Percentiles rank a stretch among this genome's conserved stretches.
phyloP scores from a whole-genome alignment of 805 yeast species.

The Candida multigemmis region DNA sequence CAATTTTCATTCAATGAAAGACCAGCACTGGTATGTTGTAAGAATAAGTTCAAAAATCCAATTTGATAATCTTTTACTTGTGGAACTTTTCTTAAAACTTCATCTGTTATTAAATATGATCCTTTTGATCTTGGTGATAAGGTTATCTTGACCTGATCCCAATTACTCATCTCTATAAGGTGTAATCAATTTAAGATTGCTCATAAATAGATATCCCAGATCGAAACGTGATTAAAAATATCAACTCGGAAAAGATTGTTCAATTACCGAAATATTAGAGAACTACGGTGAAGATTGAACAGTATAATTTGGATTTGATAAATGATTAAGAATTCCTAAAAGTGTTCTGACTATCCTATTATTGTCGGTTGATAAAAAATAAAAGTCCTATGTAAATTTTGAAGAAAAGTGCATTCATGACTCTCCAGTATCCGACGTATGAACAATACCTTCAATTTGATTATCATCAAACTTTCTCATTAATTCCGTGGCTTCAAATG shows the following conservation, averaged over 20 bases:
- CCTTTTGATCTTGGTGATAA: slow-evolving; percentile 56
- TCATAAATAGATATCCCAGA: too few relatives aligned
- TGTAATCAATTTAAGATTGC: too few relatives aligned
- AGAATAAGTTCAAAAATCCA: slow-evolving; percentile 57
- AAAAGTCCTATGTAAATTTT: background rate
- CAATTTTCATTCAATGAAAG: slow-evolving; percentile 70
- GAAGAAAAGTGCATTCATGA: background rate
- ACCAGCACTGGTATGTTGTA: slow-evolving; percentile 77
- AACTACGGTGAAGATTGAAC: background rate
- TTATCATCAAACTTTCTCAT: too few relatives aligned
- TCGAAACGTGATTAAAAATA: too few relatives aligned
- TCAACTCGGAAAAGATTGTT: too few relatives aligned
- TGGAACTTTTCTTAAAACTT: slow-evolving; percentile 46
- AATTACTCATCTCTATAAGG: slow-evolving; percentile 29
- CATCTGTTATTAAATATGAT: slow-evolving; percentile 63
- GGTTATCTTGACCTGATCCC: slow-evolving; percentile 54
- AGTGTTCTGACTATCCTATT: background rate
- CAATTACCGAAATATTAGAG: too few relatives aligned
- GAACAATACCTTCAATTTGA: background rate
- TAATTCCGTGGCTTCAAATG: background rate
- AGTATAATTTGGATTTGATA: slow-evolving; percentile 1
- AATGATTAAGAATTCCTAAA: background rate
- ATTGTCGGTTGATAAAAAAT: too few relatives aligned
- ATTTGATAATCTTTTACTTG: slow-evolving; percentile 49
- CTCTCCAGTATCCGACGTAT: background rate